Conservation (phyloP, 257 asterid species). For the Rehmannia glutinosa region DNA sequence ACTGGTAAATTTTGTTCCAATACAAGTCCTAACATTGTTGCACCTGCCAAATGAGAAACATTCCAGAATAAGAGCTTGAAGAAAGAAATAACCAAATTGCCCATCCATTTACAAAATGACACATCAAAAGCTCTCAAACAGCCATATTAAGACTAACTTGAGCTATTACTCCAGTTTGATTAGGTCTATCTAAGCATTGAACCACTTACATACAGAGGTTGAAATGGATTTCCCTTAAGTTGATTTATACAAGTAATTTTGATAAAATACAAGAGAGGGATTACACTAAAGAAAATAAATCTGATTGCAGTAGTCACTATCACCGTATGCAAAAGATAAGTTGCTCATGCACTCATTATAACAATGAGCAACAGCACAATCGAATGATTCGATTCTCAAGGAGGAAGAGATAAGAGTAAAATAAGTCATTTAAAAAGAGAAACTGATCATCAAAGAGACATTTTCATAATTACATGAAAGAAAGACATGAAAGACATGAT, state of each 20-base stretch:
- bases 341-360: not conserved
- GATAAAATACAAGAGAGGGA: not conserved
- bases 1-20: conserved; percentile 92
- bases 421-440: not conserved
- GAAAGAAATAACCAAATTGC: not conserved
- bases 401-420: not conserved
- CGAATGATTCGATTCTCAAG: not conserved
- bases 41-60: conserved; percentile 51
- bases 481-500: too few relatives aligned
- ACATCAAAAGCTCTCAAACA: not conserved
- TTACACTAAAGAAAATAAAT: not conserved
- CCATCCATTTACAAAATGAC: not conserved
- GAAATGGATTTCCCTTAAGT: not conserved
- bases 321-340: too few relatives aligned
- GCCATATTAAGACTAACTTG: not conserved
- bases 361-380: not conserved
- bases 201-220: not conserved
- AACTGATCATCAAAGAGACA: not conserved
- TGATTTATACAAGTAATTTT: not conserved
- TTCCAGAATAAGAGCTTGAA: conserved; percentile 5
- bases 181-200: not conserved
- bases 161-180: conserved; percentile 13
- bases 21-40: conserved; percentile 78
- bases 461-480: not conserved
- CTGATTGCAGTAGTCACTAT: not conserved